Evolutionary conservation across 2,329 filamentous ascomycete species (phyloP).

Genomic region (Cadophora sp.): DNA sequence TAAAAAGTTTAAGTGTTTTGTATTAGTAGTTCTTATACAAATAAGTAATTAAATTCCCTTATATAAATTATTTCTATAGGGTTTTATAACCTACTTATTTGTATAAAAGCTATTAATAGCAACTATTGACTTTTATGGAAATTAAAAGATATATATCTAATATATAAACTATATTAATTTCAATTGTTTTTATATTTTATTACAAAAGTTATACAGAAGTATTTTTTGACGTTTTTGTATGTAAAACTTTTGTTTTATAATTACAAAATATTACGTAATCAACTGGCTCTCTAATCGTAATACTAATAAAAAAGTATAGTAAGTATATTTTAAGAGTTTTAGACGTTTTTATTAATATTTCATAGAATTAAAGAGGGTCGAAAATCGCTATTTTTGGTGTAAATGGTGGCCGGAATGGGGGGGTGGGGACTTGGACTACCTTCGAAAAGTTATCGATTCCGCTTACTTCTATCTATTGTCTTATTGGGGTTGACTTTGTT

Average conservation of each 20-base stretch:
- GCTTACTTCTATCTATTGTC: no score
- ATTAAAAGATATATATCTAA: neutral
- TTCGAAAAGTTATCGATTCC: no score
- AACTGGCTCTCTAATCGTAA: no score
- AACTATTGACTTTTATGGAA: neutral
- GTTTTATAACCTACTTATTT: neutral
- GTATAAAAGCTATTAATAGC: neutral
- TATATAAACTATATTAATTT: neutral
- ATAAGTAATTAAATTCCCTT: neutral
- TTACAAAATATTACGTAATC: constrained; percentile 1
- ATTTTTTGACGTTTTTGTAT: neutral
- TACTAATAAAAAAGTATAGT: no score
- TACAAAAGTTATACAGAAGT: neutral
- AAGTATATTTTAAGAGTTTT: neutral
- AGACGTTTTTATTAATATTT: constrained; percentile 2
- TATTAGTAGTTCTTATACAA: constrained; percentile 1
- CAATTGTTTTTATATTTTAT: neutral
- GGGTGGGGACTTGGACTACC: neutral
- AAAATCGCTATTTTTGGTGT: constrained; percentile 4
- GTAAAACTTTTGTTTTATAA: neutral
- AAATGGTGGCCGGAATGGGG: neutral
- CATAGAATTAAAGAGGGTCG: neutral
- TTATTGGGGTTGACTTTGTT: no score
- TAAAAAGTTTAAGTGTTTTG: neutral
- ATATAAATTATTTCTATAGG: neutral